These are phyloP conservation scores for Lachancea meyersii DNA, from an alignment of 805 yeast genomes.

Conservation along the genomic window DNA sequence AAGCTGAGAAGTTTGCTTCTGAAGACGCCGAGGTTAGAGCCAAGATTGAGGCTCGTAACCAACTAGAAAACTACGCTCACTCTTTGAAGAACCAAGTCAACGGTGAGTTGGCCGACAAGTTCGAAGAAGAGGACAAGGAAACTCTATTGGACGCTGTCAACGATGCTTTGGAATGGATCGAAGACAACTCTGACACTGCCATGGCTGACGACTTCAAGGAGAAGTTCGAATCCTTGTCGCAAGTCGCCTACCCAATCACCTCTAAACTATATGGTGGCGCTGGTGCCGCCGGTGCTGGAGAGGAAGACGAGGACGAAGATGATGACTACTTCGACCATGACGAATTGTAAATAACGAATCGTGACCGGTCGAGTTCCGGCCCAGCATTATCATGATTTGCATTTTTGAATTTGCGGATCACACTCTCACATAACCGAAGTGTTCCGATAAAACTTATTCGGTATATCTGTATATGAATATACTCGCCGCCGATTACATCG, in stretches of 20 bases:
- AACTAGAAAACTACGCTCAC: conserved; percentile 83
- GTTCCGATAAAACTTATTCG: background rate
- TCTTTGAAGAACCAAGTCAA: conserved; percentile 66
- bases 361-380: background rate
- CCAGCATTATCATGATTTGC: conserved; percentile 8
- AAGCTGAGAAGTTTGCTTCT: conserved; percentile 90
- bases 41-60: conserved; percentile 83
- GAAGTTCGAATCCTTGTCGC: conserved; percentile 75
- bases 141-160: conserved; percentile 77
- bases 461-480: background rate
- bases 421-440: background rate
- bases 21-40: conserved; percentile 80
- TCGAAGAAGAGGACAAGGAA: conserved; percentile 89
- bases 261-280: conserved; percentile 71
- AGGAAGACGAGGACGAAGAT: conserved; percentile 48
- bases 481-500: background rate
- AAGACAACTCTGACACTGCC: conserved; percentile 80
- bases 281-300: conserved; percentile 41
- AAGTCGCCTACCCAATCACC: conserved; percentile 86
- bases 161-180: conserved; percentile 84
- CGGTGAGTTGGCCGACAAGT: conserved; percentile 63
- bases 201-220: conserved; percentile 90
- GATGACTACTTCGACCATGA: conserved; percentile 61
- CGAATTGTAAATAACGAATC: conserved; percentile 42
- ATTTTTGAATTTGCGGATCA: background rate